Base-by-base conservation (phyloP, 768 basidiomycete genomes). In the Panellus pusillus region DNA sequence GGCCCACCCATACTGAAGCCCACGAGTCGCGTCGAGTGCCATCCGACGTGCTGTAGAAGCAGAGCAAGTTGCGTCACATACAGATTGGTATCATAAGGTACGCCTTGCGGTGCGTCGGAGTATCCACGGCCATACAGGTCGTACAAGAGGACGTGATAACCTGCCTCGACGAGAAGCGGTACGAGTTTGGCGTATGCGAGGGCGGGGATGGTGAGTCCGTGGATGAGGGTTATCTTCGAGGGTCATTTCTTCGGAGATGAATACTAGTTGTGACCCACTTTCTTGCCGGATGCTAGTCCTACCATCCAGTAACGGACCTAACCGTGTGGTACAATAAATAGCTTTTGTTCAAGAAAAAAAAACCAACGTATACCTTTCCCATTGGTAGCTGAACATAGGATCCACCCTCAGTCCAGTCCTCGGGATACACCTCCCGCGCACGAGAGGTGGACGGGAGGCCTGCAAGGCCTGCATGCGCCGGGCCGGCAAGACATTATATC, bases 91-190 rank as follows among this genome's bases (percentile, higher is more conserved):
- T 79, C 72, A 52, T 83, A 81, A 4, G 50, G 14, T 9, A 68
- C 70, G 11, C 68, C 69, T 2, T 73, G 69, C 0, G 82, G 81
- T 1, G 82, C 82, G 37, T 82, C 82, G 2, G 79, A 79, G 63
- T 82, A 83, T 2, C 81, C 81, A 12, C 81, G 74, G 3, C 81
- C 82, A 35, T 80, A 83, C 4, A 82, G 69, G 64, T 83, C 81
- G 50, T 80, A 83, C 9, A 82, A 66, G 14, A 83, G 72, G 18
- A 83, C 76, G 20, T 75, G 76, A 61, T 72, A 79, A 12, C 80
- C 81, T 6, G 64, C 70, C 1, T 65, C 64, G 13, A 73, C 78
- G 1, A 82, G 72, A n/a, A 69, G 64, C 2, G 77, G 78, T 0
- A 74, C 79, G 17, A 83, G 67, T 14, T 79, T 75, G 56, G 74